Evolutionary conservation across 345 rosid genomes (phyloP).

Genomic region (Clausena lansium): DNA sequence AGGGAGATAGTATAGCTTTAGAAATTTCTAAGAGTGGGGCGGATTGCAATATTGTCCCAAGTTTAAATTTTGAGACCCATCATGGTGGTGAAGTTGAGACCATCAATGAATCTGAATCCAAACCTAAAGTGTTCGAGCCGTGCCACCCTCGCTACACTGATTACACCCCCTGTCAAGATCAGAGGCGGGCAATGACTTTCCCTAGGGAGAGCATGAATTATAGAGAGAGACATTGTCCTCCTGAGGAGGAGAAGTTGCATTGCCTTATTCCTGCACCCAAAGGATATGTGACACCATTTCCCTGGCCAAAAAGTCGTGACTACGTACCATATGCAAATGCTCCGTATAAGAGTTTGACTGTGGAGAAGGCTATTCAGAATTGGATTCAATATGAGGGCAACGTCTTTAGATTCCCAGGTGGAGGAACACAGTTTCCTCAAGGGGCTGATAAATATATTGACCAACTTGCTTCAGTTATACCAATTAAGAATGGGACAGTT

Average conservation of each 20-base stretch:
- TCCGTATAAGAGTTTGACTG: slow-evolving; percentile 94
- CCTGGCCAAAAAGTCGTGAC: slow-evolving; percentile 99
- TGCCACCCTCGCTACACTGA: slow-evolving; percentile 66
- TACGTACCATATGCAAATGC: slow-evolving; percentile 98
- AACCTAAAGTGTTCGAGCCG: slow-evolving; percentile 59
- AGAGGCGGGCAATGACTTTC: slow-evolving; percentile 93
- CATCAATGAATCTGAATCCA: slow-evolving; percentile 46
- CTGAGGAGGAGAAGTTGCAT: slow-evolving; percentile 63
- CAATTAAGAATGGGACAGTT: slow-evolving; percentile 83
- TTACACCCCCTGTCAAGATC: slow-evolving; percentile 99
- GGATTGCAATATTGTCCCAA: slow-evolving; percentile 74
- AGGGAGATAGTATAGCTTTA: slow-evolving; percentile 93
- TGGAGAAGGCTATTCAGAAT: slow-evolving; percentile 98
- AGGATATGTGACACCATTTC: slow-evolving; percentile 93
- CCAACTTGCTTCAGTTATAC: slow-evolving; percentile 91
- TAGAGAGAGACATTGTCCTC: slow-evolving; percentile 91
- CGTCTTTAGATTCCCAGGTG: slow-evolving; percentile 96
- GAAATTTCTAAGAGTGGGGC: slow-evolving; percentile 75
- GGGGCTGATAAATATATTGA: slow-evolving; percentile 97
- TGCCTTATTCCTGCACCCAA: slow-evolving; percentile 92
- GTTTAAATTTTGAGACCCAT: slow-evolving; percentile 83
- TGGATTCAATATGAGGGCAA: slow-evolving; percentile 98
- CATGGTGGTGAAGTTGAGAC: slow-evolving; percentile 63
- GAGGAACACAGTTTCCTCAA: slow-evolving; percentile 99
- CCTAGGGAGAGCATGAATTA: slow-evolving; percentile 90